These are phyloP conservation scores for Isabelozyma gotoi DNA, from an alignment of 805 yeast genomes.

Conservation along the genomic window DNA sequence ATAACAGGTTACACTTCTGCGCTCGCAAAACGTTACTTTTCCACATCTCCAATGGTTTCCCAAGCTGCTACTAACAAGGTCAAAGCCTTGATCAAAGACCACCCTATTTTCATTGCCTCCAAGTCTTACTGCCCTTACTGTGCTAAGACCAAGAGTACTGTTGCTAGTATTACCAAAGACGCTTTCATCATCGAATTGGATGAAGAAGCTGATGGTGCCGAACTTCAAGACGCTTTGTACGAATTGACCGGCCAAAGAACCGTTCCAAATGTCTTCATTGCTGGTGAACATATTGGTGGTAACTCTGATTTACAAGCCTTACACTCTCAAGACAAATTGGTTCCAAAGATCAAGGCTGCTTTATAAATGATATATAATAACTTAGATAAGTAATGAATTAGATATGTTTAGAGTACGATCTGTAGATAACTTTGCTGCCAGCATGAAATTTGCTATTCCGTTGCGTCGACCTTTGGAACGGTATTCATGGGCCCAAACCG, in stretches of 20 bases:
- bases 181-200: slow-evolving; percentile 60
- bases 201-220: slow-evolving; percentile 65
- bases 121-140: slow-evolving; percentile 53
- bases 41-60: slow-evolving; percentile 47
- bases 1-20: not conserved
- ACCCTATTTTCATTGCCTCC: slow-evolving; percentile 78
- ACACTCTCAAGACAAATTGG: slow-evolving; percentile 60
- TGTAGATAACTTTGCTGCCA: too few relatives aligned
- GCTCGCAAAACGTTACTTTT: not conserved
- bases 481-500: too few relatives aligned
- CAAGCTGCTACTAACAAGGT: slow-evolving; percentile 58
- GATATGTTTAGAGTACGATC: not conserved
- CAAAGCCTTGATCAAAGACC: slow-evolving; percentile 58
- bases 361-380: slow-evolving; percentile 17
- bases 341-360: slow-evolving; percentile 37
- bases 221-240: slow-evolving; percentile 74
- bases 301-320: slow-evolving; percentile 83
- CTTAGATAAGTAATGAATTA: not conserved
- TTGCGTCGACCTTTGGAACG: too few relatives aligned
- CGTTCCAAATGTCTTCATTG: slow-evolving; percentile 90
- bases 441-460: too few relatives aligned
- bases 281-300: slow-evolving; percentile 93
- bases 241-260: slow-evolving; percentile 87
- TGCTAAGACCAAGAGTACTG: slow-evolving; percentile 43
- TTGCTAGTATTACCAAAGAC: slow-evolving; percentile 38